Conservation (phyloP, 176 grass and related monocot genomes). For the Thinopyrum elongatum region DNA sequence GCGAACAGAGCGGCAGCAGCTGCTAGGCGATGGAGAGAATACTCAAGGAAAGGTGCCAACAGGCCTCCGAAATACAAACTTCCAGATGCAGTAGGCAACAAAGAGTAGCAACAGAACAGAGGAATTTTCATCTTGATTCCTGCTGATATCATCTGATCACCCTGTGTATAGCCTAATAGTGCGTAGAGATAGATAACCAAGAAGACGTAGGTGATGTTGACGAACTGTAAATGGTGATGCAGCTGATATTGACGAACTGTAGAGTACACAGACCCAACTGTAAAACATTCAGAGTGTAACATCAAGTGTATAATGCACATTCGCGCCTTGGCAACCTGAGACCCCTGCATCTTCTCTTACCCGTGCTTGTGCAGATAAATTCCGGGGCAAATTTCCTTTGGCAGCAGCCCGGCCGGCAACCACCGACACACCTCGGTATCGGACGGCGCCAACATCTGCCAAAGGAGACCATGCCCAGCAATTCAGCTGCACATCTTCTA, state of each 20-base stretch:
- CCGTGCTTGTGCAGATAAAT: conserved; percentile 35
- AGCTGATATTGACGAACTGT: background rate
- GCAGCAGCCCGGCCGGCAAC: background rate
- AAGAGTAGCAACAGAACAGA: conserved; percentile 43
- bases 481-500: conserved; percentile 42
- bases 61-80: conserved; percentile 56
- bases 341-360: background rate
- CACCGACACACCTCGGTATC: background rate
- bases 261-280: background rate
- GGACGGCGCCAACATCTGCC: background rate
- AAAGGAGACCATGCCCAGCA: conserved; percentile 48
- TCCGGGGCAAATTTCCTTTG: conserved; percentile 59
- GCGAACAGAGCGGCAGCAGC: conserved; percentile 68
- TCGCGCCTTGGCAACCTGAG: background rate
- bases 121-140: background rate
- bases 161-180: conserved; percentile 25
- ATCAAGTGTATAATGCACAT: background rate
- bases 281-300: conserved; percentile 20
- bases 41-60: conserved; percentile 68
- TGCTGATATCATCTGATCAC: background rate
- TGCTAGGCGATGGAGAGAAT: conserved; percentile 81
- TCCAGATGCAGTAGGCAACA: conserved; percentile 63
- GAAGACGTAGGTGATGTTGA: background rate
- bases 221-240: background rate
- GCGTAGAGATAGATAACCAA: background rate